phyloP scores from a whole-genome alignment of 306 rosid species.

The Castanea crenata region DNA sequence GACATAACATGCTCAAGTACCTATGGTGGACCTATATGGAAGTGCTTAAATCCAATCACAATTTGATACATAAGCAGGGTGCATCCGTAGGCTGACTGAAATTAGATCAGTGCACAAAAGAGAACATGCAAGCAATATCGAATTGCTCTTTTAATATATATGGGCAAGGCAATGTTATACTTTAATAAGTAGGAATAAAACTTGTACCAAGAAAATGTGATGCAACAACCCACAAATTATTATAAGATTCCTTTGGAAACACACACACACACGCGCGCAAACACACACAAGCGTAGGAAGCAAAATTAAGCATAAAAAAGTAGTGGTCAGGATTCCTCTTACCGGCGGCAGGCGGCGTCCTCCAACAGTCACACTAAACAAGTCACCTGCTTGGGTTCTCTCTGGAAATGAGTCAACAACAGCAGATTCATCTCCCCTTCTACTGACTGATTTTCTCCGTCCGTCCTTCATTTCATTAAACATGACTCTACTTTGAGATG shows the following conservation, averaged over 20 bases:
- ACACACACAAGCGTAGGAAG: not conserved
- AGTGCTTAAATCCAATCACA: too few species aligned
- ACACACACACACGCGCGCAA: not conserved
- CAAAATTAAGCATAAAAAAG: not conserved
- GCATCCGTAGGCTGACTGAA: too few species aligned
- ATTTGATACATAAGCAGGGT: too few species aligned
- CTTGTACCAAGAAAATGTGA: not conserved
- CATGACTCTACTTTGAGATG: constrained; percentile 41
- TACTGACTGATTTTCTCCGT: constrained; percentile 60
- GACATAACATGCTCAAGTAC: too few species aligned
- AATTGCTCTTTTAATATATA: not conserved
- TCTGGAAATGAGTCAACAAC: constrained; percentile 50
- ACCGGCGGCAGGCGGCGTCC: constrained; percentile 60
- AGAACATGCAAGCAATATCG: not conserved
- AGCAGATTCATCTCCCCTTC: constrained; percentile 54
- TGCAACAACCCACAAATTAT: not conserved
- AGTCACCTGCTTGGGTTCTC: constrained; percentile 84
- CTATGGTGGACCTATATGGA: too few species aligned
- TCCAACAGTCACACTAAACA: constrained; percentile 56
- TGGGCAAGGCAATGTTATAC: not conserved
- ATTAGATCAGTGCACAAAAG: not conserved
- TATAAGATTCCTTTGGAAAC: not conserved
- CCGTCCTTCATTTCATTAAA: constrained; percentile 57
- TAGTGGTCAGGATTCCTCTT: constrained; percentile 28
- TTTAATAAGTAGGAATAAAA: not conserved